Evolutionary conservation across 2,329 filamentous ascomycete species (phyloP).

Genomic region (Zymoseptoria pseudotritici): DNA sequence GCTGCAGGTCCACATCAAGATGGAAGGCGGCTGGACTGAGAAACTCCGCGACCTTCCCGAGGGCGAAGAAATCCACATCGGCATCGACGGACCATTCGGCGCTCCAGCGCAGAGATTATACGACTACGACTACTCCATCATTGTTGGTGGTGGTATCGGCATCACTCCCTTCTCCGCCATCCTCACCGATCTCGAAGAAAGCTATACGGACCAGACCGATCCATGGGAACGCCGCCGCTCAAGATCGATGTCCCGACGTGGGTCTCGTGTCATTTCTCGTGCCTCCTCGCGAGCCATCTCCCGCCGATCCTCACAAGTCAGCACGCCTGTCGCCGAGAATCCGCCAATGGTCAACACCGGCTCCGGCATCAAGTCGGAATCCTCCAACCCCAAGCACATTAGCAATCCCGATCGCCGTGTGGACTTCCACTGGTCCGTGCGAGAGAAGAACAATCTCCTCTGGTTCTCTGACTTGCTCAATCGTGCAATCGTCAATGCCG

Average conservation of each 20-base stretch:
- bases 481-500: conserved; percentile 35
- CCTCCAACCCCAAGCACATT: background rate
- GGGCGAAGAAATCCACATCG: conserved; percentile 40
- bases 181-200: conserved; percentile 46
- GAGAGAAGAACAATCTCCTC: conserved; percentile 48
- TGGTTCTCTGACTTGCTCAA: conserved; percentile 54
- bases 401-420: conserved; percentile 34
- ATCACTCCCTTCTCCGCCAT: conserved; percentile 53
- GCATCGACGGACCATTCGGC: conserved; percentile 52
- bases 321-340: background rate
- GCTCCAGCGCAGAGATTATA: conserved; percentile 53
- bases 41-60: conserved; percentile 38
- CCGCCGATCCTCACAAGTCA: background rate
- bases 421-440: conserved; percentile 56
- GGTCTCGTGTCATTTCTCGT: background rate
- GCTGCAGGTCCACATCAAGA: conserved; percentile 52
- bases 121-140: conserved; percentile 49
- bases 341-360: background rate
- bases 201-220: conserved; percentile 15
- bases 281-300: background rate
- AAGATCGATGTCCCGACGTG: background rate
- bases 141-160: conserved; percentile 51
- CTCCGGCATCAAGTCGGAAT: background rate
- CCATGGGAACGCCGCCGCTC: conserved; percentile 12
- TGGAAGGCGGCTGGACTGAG: conserved; percentile 51